Percentiles rank a stretch among this genome's conserved stretches.
Evolutionary conservation across 1,284 basidiomycete genomes (phyloP).

Genomic region (Gomphus bonarii): DNA sequence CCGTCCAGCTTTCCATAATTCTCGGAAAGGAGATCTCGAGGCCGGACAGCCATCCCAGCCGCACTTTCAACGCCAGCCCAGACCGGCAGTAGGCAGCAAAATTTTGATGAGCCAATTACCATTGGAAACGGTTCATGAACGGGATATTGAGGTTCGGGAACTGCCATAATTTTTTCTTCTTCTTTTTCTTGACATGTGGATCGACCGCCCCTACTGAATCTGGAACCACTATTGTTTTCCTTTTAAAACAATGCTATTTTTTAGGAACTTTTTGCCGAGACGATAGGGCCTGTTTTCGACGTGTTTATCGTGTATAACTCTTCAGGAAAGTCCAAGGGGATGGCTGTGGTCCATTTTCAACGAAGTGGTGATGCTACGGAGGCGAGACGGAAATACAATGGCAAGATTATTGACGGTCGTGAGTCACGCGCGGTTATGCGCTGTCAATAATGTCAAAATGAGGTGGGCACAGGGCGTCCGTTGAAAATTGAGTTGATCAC

Average conservation of each 20-base stretch:
- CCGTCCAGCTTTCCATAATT: neutral
- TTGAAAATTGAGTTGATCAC: constrained; percentile 59
- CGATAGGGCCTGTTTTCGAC: constrained; percentile 61
- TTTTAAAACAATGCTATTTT: neutral
- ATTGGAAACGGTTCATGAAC: constrained; percentile 46
- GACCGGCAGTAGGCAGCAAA: constrained; percentile 39
- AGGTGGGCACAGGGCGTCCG: constrained; percentile 36
- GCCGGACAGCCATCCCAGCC: neutral
- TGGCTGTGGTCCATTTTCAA: constrained; percentile 61
- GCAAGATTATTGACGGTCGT: constrained; percentile 68
- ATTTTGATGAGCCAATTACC: constrained; percentile 63
- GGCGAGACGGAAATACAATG: constrained; percentile 57
- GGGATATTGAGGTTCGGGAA: constrained; percentile 52
- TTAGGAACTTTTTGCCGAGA: constrained; percentile 64
- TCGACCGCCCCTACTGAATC: neutral
- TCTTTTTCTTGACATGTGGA: neutral
- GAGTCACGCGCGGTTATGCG: constrained; percentile 23
- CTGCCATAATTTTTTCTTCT: neutral
- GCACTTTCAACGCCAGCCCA: neutral
- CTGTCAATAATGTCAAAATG: neutral
- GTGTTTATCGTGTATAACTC: constrained; percentile 61
- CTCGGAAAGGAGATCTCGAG: neutral
- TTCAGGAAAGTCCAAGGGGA: constrained; percentile 60
- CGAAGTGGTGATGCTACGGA: constrained; percentile 46
- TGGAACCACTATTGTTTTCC: neutral